Percentiles rank a stretch among this genome's conserved stretches.
These are phyloP conservation scores for Ramalina peruviana DNA, from an alignment of 495 filamentous ascomycete species.

Conservation along the genomic window DNA sequence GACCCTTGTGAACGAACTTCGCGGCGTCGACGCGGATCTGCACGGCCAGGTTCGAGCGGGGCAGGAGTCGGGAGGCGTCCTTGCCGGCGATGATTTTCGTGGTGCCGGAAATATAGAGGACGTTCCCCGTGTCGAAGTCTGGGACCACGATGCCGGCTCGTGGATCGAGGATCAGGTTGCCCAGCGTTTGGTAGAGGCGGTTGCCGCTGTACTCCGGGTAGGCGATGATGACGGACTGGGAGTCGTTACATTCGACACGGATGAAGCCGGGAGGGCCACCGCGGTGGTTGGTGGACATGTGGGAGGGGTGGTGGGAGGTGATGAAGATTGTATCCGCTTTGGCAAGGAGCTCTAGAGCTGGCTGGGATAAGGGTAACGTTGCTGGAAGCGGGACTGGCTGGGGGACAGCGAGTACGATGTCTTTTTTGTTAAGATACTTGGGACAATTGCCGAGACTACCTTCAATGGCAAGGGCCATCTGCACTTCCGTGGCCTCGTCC, in stretches of 20 bases:
- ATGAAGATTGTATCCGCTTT: slow-evolving; percentile 68
- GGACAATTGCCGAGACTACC: slow-evolving; percentile 67
- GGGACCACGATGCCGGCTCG: slow-evolving; percentile 52
- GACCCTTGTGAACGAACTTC: slow-evolving; percentile 44
- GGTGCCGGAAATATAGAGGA: slow-evolving; percentile 54
- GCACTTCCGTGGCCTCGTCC: slow-evolving; percentile 34
- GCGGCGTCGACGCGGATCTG: slow-evolving; percentile 46
- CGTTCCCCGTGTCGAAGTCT: slow-evolving; percentile 54
- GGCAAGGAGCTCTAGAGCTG: slow-evolving; percentile 43
- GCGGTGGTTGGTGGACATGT: slow-evolving; percentile 79
- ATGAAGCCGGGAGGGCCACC: slow-evolving; percentile 65
- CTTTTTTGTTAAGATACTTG: slow-evolving; percentile 68
- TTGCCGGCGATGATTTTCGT: slow-evolving; percentile 50
- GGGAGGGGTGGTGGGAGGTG: slow-evolving; percentile 39
- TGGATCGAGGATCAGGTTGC: slow-evolving; percentile 55
- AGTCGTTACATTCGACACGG: slow-evolving; percentile 42
- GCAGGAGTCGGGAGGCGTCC: slow-evolving; percentile 42
- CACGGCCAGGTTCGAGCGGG: slow-evolving; percentile 57
- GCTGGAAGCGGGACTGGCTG: slow-evolving; percentile 37
- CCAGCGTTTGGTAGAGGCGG: slow-evolving; percentile 66
- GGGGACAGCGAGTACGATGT: slow-evolving; percentile 39
- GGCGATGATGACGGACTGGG: slow-evolving; percentile 36
- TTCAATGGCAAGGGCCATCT: slow-evolving; percentile 51
- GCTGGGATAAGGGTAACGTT: slow-evolving; percentile 24
- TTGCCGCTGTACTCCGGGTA: slow-evolving; percentile 79